These are phyloP conservation scores for Metschnikowia lunata DNA, from an alignment of 805 yeast species.

Conservation along the genomic window DNA sequence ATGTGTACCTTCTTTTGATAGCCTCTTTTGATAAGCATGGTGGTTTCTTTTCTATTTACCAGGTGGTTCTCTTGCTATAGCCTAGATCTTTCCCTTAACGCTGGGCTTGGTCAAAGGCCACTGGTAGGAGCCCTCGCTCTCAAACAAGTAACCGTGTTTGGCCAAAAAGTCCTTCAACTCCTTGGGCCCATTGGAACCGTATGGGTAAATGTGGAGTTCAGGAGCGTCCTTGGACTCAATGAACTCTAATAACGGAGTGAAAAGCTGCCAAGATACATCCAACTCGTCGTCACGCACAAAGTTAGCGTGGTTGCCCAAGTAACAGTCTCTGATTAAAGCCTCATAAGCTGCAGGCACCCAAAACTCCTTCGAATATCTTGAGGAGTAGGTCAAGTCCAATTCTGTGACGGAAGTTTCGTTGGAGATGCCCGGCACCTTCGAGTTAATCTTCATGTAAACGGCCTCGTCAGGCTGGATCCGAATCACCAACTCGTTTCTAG, in stretches of 20 bases:
- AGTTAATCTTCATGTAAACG: conserved; percentile 85
- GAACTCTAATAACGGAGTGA: conserved; percentile 83
- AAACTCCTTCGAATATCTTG: conserved; percentile 72
- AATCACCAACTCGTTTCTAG: conserved; percentile 89
- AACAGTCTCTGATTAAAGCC: conserved; percentile 85
- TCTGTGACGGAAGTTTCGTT: conserved; percentile 81
- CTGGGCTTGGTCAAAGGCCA: conserved; percentile 81
- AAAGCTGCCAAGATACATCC: conserved; percentile 87
- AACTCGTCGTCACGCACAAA: conserved; percentile 97
- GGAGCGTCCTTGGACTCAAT: conserved; percentile 73
- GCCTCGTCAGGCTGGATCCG: conserved; percentile 95
- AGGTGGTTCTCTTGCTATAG: not conserved
- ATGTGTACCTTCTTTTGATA: too few relatives aligned
- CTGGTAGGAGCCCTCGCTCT: conserved; percentile 62
- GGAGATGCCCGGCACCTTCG: conserved; percentile 89
- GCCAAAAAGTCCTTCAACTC: conserved; percentile 56
- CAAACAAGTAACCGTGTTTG: conserved; percentile 69
- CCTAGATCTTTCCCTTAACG: conserved; percentile 27
- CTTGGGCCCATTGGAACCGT: conserved; percentile 89
- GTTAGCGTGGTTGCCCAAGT: conserved; percentile 91
- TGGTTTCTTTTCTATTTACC: too few relatives aligned
- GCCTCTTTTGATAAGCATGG: too few relatives aligned
- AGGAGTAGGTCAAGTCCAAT: conserved; percentile 79
- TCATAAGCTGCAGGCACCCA: conserved; percentile 99
- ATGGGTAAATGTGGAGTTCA: conserved; percentile 64